A percentile compares a stretch with the other conserved stretches of the same genome.
These are phyloP conservation scores for Xerocomus minutiporus DNA, from an alignment of 1,284 basidiomycete genomes.

Conservation along the genomic window DNA sequence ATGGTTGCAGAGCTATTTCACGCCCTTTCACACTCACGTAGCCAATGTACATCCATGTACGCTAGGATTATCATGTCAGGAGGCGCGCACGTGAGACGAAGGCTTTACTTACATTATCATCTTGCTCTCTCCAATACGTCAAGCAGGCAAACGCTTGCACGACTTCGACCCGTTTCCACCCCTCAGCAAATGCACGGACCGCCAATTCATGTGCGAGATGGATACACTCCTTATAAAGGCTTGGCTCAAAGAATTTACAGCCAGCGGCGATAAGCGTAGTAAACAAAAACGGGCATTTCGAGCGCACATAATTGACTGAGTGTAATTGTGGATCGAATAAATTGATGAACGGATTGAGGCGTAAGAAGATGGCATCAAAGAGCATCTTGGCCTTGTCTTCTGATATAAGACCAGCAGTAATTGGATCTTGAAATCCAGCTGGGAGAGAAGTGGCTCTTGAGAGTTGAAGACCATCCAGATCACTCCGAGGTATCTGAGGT, in stretches of 20 bases:
- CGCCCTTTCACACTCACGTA: constrained; percentile 47
- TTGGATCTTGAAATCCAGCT: constrained; percentile 54
- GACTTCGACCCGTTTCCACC: constrained; percentile 73
- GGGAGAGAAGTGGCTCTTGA: constrained; percentile 36
- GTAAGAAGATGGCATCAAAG: constrained; percentile 72
- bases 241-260: constrained; percentile 78
- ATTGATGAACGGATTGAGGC: constrained; percentile 81
- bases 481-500: constrained; percentile 22
- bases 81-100: constrained; percentile 12
- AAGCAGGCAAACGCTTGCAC: constrained; percentile 81
- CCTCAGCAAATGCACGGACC: constrained; percentile 70
- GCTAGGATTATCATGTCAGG: constrained; percentile 38
- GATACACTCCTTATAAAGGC: constrained; percentile 61
- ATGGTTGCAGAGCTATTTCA: not conserved
- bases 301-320: constrained; percentile 68
- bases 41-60: constrained; percentile 81
- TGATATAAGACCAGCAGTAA: constrained; percentile 61
- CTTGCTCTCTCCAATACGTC: constrained; percentile 83
- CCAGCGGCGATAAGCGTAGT: constrained; percentile 78
- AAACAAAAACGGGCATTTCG: constrained; percentile 73
- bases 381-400: constrained; percentile 63
- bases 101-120: constrained; percentile 57
- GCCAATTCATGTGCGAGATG: constrained; percentile 68
- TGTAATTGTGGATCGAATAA: constrained; percentile 78
- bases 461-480: constrained; percentile 32